These are phyloP conservation scores for Yamadazyma taylorii DNA, from an alignment of 1,139 yeast genomes.

Conservation along the genomic window DNA sequence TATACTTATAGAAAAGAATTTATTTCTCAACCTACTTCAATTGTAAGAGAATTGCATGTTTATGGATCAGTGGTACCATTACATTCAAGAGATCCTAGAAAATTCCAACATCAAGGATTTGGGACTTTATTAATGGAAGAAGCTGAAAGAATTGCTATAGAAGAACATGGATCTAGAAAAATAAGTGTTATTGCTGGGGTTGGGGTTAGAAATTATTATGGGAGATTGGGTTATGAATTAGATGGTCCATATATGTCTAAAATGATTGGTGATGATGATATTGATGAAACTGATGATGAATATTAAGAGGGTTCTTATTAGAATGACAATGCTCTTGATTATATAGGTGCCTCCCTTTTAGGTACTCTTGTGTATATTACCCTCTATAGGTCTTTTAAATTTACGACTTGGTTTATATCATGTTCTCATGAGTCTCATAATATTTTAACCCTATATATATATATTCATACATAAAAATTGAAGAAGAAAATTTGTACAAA, in stretches of 20 bases:
- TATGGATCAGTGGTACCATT: constrained; percentile 97
- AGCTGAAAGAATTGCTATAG: constrained; percentile 92
- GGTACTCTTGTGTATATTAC: too few species aligned
- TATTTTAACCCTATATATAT: too few species aligned
- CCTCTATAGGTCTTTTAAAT: too few species aligned
- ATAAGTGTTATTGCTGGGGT: constrained; percentile 96
- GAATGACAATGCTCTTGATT: constrained; percentile 8
- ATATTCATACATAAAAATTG: too few species aligned
- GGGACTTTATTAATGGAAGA: constrained; percentile 98
- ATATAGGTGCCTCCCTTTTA: not conserved
- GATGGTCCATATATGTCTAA: constrained; percentile 99
- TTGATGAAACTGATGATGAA: constrained; percentile 10
- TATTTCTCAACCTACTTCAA: constrained; percentile 78
- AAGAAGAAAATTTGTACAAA: too few species aligned
- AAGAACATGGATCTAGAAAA: constrained; percentile 91
- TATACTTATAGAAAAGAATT: constrained; percentile 91
- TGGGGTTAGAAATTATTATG: constrained; percentile 95
- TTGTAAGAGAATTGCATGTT: constrained; percentile 94
- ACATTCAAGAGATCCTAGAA: constrained; percentile 96
- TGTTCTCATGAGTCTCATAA: too few species aligned
- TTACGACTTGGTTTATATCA: too few species aligned
- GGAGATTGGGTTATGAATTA: constrained; percentile 82
- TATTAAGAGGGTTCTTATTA: too few species aligned
- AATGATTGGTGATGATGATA: constrained; percentile 15
- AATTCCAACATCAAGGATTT: constrained; percentile 98